Evolutionary conservation across 768 basidiomycete genomes (phyloP).

Genomic region (Termitomyces sp.): DNA sequence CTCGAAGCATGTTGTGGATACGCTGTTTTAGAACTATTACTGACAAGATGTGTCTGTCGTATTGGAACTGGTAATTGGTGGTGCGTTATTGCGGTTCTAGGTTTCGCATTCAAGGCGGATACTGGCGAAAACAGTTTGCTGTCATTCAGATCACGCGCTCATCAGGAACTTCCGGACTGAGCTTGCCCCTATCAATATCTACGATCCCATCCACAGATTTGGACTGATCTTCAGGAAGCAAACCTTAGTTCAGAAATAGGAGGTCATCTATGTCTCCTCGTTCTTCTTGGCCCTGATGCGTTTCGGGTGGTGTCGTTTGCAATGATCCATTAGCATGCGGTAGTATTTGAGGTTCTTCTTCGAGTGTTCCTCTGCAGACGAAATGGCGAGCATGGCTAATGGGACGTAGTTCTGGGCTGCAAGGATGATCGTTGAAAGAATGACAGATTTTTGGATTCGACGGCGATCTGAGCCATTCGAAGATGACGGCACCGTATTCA

Average conservation of each 20-base stretch:
- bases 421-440: neutral
- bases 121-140: slow-evolving; percentile 98
- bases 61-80: neutral
- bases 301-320: neutral
- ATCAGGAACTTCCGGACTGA: slow-evolving; percentile 92
- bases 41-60: slow-evolving; percentile 61
- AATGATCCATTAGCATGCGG: slow-evolving; percentile 32
- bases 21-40: slow-evolving; percentile 99
- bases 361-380: slow-evolving; percentile 16
- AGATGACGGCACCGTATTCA: no score
- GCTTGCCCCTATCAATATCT: slow-evolving; percentile 80
- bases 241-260: no score
- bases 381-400: neutral
- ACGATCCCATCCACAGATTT: slow-evolving; percentile 92
- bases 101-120: slow-evolving; percentile 99
- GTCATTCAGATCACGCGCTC: slow-evolving; percentile 91
- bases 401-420: neutral
- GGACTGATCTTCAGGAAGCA: slow-evolving; percentile 69
- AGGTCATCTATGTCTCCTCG: no score
- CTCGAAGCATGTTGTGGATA: slow-evolving; percentile 91
- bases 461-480: no score
- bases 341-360: slow-evolving; percentile 20
- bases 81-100: slow-evolving; percentile 89
- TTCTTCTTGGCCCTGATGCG: slow-evolving; percentile 1
- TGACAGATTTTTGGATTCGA: no score